Evolutionary conservation across 257 asterid genomes (phyloP), one percentile per base, ranked within the genome.

Genomic region (Przewalskia tangutica): DNA sequence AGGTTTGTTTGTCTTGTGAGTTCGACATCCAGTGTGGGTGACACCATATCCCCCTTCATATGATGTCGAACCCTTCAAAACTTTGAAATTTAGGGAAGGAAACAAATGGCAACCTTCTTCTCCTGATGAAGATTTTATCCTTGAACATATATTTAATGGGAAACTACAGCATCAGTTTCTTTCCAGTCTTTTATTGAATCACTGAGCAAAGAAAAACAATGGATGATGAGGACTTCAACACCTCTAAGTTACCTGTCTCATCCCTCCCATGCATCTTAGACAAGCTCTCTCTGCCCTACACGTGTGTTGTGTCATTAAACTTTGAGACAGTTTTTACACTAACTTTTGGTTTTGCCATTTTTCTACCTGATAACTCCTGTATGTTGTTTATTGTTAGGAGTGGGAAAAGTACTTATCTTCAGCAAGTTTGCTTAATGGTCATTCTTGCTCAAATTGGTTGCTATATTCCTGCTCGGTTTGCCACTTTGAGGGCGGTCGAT

Each of bases 391-490:
- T 76, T 88, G 75, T 27, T 73, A 95, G 99, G 99, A 95, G 99
- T 78, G 99, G 98, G 84, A 95, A 95, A 91, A 95, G 98, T 84
- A 94, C 99, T 77, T 95, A 91, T 87, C 98, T 94, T 89, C 99
- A 95, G 85, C 99, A 94, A 91, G 86, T 94, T 87, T 94, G 99
- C 85, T 84, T 94, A 84, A 86, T 91, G 23, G 91, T 94, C 91
- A 94, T 95, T 89, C 97, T 95, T 50, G 99, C 99, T 81, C 99
- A 95, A 88, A 90, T 92, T 88, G 99, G 99, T 81, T 95, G 99
- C 86, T 95, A 94, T 80, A 90, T 95, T 81, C 99, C 99, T 75
- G 97, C 98, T 70, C 95, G 90, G 81, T 95, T 91, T 85, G 95
- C 98, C 75, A 94, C 97, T 79, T 68, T 91, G 48, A 89, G 98